These are phyloP conservation scores for Cenococcum geophilum DNA, from an alignment of 495 filamentous ascomycete genomes.

Conservation along the genomic window DNA sequence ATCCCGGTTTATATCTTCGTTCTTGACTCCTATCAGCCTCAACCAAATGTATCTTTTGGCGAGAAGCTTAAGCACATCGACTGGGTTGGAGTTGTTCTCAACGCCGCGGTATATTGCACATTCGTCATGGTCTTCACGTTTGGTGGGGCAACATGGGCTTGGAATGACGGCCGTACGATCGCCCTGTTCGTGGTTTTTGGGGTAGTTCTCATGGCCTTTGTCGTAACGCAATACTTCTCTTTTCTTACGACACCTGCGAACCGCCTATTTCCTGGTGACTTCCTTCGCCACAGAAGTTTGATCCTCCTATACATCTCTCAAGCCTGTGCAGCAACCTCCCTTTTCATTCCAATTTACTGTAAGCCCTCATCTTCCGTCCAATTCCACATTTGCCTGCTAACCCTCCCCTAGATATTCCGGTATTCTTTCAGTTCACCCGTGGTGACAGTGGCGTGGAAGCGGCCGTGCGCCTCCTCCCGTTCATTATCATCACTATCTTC, in stretches of 20 bases:
- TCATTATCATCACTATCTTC: conserved; percentile 5
- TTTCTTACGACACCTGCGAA: not conserved
- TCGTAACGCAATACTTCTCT: conserved; percentile 6
- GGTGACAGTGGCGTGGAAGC: conserved; percentile 2
- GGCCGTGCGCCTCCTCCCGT: conserved; percentile 9
- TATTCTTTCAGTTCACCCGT: conserved; percentile 9
- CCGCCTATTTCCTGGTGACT: conserved; percentile 8
- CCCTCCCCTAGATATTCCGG: not conserved
- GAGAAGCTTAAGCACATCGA: conserved; percentile 41
- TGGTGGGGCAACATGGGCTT: conserved; percentile 2
- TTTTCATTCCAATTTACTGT: conserved; percentile 8
- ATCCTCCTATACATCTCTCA: conserved; percentile 5
- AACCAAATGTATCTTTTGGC: conserved; percentile 34
- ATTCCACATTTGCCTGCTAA: not conserved
- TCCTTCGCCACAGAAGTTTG: conserved; percentile 1
- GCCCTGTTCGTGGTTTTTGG: conserved; percentile 5
- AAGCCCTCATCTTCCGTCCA: not conserved
- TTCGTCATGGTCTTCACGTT: conserved; percentile 6
- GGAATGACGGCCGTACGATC: conserved; percentile 6
- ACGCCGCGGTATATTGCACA: conserved; percentile 11
- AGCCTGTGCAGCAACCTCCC: not conserved
- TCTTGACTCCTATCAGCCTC: conserved; percentile 47
- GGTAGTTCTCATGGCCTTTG: not conserved
- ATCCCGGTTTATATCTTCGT: conserved; percentile 54
- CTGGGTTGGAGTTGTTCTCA: conserved; percentile 36